Percentiles rank a stretch among this genome's conserved stretches.
Conservation (phyloP, 2,329 filamentous ascomycete genomes). For the Beauveria asiatica region DNA sequence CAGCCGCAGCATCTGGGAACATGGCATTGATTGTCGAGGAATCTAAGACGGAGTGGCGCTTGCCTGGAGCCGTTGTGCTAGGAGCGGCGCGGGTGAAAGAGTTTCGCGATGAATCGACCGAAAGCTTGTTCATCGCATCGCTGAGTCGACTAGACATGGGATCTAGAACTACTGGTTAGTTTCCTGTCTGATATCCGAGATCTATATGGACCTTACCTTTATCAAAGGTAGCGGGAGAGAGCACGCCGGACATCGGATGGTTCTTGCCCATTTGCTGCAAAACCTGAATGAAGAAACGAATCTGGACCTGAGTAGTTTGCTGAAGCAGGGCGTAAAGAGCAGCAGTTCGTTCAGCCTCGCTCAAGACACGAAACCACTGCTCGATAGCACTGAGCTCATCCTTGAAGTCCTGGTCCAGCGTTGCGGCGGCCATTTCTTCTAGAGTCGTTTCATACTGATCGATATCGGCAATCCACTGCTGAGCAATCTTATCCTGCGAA, state of each 20-base stretch:
- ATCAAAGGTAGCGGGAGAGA: constrained; percentile 93
- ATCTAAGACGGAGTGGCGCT: constrained; percentile 92
- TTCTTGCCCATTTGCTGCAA: constrained; percentile 98
- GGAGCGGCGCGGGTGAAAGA: constrained; percentile 75
- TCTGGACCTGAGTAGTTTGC: constrained; percentile 98
- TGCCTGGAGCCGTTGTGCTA: constrained; percentile 62
- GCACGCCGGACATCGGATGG: constrained; percentile 90
- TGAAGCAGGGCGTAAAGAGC: constrained; percentile 91
- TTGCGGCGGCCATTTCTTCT: constrained; percentile 97
- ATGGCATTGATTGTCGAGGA: constrained; percentile 92
- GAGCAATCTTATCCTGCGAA: constrained; percentile 83
- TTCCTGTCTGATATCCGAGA: constrained; percentile 6
- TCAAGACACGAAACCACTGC: constrained; percentile 97
- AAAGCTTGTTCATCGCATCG: constrained; percentile 94
- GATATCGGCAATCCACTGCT: constrained; percentile 98
- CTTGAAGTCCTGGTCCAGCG: constrained; percentile 99
- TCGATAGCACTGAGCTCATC: constrained; percentile 98
- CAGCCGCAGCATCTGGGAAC: constrained; percentile 96
- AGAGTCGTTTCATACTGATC: constrained; percentile 98
- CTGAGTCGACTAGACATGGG: constrained; percentile 93
- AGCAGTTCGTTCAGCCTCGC: constrained; percentile 91
- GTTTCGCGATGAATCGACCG: constrained; percentile 77
- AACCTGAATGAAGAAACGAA: constrained; percentile 98
- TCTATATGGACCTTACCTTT: constrained; percentile 55
- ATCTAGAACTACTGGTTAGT: constrained; percentile 46